Base-by-base conservation (phyloP, 2,329 filamentous ascomycete genomes). In the Botryosphaeria agaves region DNA sequence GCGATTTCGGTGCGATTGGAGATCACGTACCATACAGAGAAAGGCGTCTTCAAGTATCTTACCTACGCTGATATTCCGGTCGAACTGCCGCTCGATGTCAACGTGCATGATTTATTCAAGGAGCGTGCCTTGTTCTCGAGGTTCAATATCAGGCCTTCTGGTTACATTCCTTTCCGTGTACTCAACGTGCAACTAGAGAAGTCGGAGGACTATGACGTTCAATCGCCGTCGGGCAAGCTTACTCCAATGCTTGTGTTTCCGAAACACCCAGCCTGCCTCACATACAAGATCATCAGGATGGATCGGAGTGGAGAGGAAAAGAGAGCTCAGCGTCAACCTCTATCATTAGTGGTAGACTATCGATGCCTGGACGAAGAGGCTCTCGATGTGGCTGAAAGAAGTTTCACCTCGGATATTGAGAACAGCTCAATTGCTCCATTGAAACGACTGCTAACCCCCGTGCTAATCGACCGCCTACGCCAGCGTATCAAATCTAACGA, bases 71-170 rank as follows among this genome's bases (percentile, higher is more conserved):
- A 64, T 3, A 63, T 91, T 14, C 67, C 75, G 3, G 76, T 89
- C 2, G 68, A 78, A 1, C 61, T 98, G 4, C 81, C 83, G 0
- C 64, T 98, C 3, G 85, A 87, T 3, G 89, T 98, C 37, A 95
- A 95, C 40, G 89, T 98, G 5, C 85, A 95, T 44, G 89, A 98
- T 42, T 72, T 91, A 17, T 95, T 95, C 61, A 92, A 93, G 48
- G 72, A 82, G 38, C 59, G 73, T 5, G 66, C 72, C 0, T 63
- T 95, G 0, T 89, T 89, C 46, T 94, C 85, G 0, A 76, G 77
- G 7, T 98, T 98, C 49, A 92, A 81, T 9, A 76, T 98, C 31
- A 84, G 82, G 8, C 84, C 85, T 0, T 77, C 82, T 1, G 81
- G 66, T 33, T 51, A 69, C 15, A 74, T 76, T 18, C 89, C 89